Evolutionary conservation across 164 flowering plant species (phyloP).

Genomic region (Cinnamomum chago): DNA sequence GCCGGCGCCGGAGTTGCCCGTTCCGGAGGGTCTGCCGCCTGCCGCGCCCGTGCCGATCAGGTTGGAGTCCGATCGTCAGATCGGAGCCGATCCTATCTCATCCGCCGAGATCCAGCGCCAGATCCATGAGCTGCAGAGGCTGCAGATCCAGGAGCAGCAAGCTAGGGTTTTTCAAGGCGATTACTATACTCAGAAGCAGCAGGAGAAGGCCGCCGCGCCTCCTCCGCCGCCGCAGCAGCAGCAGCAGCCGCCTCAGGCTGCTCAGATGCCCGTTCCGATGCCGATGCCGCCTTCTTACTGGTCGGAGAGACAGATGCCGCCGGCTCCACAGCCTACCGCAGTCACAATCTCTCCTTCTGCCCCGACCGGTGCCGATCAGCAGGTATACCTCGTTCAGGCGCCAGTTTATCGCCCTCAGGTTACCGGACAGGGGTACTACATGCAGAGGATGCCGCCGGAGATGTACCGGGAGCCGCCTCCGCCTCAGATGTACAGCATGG

Average conservation of each 20-base stretch:
- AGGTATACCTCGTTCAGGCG: conserved; percentile 25
- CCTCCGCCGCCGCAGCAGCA: conserved; percentile 1
- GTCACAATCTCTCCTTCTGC: conserved; percentile 4
- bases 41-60: conserved; percentile 11
- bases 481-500: conserved; percentile 28
- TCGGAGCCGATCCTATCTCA: conserved; percentile 27
- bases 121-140: conserved; percentile 48
- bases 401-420: conserved; percentile 15
- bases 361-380: conserved; percentile 31
- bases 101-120: conserved; percentile 44
- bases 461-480: conserved; percentile 32
- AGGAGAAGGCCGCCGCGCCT: conserved; percentile 10
- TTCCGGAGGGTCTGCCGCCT: background rate
- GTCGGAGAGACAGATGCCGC: conserved; percentile 29
- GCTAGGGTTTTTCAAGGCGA: conserved; percentile 34
- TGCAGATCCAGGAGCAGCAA: conserved; percentile 41
- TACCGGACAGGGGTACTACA: conserved; percentile 50
- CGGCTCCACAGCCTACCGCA: conserved; percentile 21
- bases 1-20: conserved; percentile 9
- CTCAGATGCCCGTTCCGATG: conserved; percentile 13
- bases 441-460: conserved; percentile 41
- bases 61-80: conserved; percentile 26
- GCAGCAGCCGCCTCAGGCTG: background rate
- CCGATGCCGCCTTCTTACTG: conserved; percentile 17
- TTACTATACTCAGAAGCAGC: conserved; percentile 17